These are phyloP conservation scores for Solanum dulcamara DNA, from an alignment of 257 asterid genomes.

Conservation along the genomic window DNA sequence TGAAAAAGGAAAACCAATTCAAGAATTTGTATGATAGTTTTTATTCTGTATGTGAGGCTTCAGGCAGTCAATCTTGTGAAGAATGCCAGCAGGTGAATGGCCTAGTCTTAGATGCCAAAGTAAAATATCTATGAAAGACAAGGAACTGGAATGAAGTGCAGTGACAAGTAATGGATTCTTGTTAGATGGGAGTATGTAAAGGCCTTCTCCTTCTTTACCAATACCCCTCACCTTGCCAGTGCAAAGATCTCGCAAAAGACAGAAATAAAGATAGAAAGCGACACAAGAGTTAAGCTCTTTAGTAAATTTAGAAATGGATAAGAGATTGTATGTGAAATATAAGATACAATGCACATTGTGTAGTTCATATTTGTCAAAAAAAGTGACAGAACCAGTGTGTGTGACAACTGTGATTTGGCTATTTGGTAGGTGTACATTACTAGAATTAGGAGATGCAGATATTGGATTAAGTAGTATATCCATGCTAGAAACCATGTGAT, in stretches of 20 bases:
- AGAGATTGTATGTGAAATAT: background rate
- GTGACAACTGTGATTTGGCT: too few species aligned
- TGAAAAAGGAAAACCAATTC: background rate
- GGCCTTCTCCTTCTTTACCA: background rate
- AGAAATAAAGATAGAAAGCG: background rate
- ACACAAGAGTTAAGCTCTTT: background rate
- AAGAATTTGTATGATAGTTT: background rate
- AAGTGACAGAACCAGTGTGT: background rate
- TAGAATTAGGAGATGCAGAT: background rate
- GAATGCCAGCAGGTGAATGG: accelerated
- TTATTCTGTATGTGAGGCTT: background rate
- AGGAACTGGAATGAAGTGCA: too few species aligned
- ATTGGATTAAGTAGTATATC: background rate
- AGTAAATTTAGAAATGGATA: background rate
- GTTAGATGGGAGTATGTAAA: background rate
- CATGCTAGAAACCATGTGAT: background rate
- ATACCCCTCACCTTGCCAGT: background rate
- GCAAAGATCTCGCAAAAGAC: background rate
- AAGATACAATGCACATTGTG: background rate
- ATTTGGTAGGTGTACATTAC: background rate
- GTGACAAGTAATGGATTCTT: background rate
- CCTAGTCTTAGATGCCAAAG: background rate
- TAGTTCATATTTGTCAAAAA: background rate
- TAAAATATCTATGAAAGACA: background rate
- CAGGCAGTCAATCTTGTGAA: background rate